Conservation (phyloP, 768 basidiomycete species). For the Russula lepida region DNA sequence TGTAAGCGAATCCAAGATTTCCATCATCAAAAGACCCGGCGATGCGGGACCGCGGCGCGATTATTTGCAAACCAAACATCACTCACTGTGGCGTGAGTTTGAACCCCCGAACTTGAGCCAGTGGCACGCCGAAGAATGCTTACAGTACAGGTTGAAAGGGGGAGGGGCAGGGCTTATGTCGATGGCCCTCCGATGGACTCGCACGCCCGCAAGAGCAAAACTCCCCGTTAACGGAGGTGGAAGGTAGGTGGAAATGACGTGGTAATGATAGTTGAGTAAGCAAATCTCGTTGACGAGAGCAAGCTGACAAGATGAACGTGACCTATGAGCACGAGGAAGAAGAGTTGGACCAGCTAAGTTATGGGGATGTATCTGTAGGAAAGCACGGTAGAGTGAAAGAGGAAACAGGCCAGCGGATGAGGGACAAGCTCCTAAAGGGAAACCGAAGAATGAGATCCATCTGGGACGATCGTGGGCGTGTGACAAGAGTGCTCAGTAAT, state of each 20-base stretch:
- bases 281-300: background rate
- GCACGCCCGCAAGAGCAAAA: background rate
- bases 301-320: background rate
- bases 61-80: background rate
- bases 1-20: background rate
- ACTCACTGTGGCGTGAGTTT: background rate
- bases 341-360: background rate
- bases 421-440: background rate
- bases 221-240: background rate
- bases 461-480: conserved; percentile 14
- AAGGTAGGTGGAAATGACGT: background rate
- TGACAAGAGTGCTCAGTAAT: conserved; percentile 20
- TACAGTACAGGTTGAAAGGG: background rate
- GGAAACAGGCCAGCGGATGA: background rate
- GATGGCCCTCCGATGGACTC: background rate
- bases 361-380: background rate
- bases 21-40: background rate
- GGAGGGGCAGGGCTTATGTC: background rate
- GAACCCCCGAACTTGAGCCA: background rate
- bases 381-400: background rate
- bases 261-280: background rate
- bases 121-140: background rate
- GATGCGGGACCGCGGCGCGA: background rate
- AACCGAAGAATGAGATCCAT: conserved; percentile 3
- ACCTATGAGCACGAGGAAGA: background rate